Base-by-base conservation (phyloP, 495 filamentous ascomycete species). In the Ramalina peruviana region DNA sequence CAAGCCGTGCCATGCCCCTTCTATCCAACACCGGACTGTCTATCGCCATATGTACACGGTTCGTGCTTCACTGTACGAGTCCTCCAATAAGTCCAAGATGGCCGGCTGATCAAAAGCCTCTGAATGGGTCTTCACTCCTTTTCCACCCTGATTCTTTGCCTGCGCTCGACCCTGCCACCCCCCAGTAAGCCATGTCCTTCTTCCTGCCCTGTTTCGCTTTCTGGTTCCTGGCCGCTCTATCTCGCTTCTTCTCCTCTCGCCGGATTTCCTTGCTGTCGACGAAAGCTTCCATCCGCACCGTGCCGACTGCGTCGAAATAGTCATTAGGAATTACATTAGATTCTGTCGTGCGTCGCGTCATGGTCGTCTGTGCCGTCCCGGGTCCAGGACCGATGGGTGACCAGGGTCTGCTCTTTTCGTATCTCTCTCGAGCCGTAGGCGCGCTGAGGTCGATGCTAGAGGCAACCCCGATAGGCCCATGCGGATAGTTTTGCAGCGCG, bases 271-370 rank as follows among this genome's bases (percentile, higher is more conserved):
- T 61, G 13, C 76, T 75, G 50, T 79, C 80, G 47, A 89, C 83
- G 60, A 98, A 98, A 0, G 92, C 92, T 64, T 97, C 92, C 92
- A 98, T 98, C 26, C 92, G 79, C 38, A 98, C 79, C 10, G 88
- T 95, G 15, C 92, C 92, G 26, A 94, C 83, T 0, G 84, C 81
- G 49, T 78, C 74, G 50, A 74, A 75, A 55, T 72, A 70, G 50
- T 73, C 71, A 23, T 66, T 43, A 49, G 54, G 36, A 48, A 61
- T 44, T 25, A 41, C 45, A 19, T 48, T 36, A 17, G 42, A 36
- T 15, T 49, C 54, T 12, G 26, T 19, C 9, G 30, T 49, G 11
- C 16, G 12, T 17, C 50, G 39, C 6, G 48, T 36, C 47, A 54
- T 42, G n/a, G 11, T 43, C 12, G 43, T 36, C 25, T 30, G 9